Evolutionary conservation across 805 yeast genomes (phyloP), one percentile per base, ranked within the genome.

Genomic region (Teunomyces tritomae): DNA sequence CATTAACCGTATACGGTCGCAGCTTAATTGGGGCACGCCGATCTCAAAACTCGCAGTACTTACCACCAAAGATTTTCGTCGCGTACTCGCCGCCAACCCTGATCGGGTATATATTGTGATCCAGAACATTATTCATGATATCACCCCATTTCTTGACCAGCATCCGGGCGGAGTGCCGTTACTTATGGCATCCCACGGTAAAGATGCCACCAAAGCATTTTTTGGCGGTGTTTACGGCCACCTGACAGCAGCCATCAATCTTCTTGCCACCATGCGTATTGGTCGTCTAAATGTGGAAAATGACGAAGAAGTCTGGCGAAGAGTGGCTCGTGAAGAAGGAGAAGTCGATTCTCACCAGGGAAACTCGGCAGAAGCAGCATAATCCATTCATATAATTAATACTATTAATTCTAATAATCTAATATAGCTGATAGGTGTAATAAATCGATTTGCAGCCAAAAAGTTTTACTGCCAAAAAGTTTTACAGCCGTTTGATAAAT

Each of bases 221-320:
- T 89, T 85, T 64, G 97, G 98, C 17, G 97, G 96, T 2, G 97
- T 91, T 9, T 91, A 91, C 68, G 81, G 82, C 47, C 98, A 91
- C 65, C 86, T 94, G 57, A 89, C 92, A 48, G 97, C 97, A 0
- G 97, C 97, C 1, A 87, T 85, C 61, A 91, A 91, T 67, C 68
- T 91, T 50, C 72, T 91, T 50, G 95, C 96, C 1, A 91, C 96
- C 0, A 89, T 91, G 97, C 78, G 98, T 59, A 85, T 91, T 11
- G 96, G 96, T 0, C 91, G 87, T 24, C 73, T 87, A 28, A 82
- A 90, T 51, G 86, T 88, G 11, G 91, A 91, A 8, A 79, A 87
- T 52, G 92, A 89, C 55, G 86, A 83, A 51, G 85, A 86, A 56
- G 87, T 87, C 20, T 88, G 96, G 95, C 82, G 83, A 65, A 82